Evolutionary conservation across 257 asterid genomes (phyloP).

Genomic region (Solanum appendiculatum): DNA sequence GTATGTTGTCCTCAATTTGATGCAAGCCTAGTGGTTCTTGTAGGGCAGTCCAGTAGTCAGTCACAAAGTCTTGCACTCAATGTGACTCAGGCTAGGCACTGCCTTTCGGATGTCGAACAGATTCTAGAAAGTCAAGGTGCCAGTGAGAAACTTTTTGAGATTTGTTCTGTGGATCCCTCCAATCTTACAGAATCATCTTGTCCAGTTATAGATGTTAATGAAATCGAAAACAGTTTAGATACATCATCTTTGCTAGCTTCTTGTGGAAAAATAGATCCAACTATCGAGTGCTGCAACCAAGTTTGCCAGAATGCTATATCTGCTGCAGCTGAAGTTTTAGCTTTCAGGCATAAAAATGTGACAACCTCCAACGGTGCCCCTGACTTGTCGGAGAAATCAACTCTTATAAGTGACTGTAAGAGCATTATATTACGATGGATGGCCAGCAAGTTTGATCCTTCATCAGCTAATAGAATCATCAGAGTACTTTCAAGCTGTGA

Average conservation of each 20-base stretch:
- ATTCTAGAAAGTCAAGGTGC: conserved; percentile 26
- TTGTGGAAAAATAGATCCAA: conserved; percentile 14
- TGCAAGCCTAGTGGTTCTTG: conserved; percentile 15
- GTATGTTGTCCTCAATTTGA: conserved; percentile 28
- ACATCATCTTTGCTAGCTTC: conserved; percentile 10
- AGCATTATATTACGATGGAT: conserved; percentile 20
- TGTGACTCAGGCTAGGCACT: conserved; percentile 18
- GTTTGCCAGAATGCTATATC: conserved; percentile 26
- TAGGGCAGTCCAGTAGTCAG: conserved; percentile 13
- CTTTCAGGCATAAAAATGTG: conserved; percentile 1
- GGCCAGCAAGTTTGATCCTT: conserved; percentile 17
- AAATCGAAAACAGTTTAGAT: conserved; percentile 9
- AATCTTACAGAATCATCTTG: conserved; percentile 17
- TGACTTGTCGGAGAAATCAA: background rate
- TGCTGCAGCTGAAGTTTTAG: conserved; percentile 14
- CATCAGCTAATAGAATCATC: conserved; percentile 17
- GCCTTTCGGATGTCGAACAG: conserved; percentile 25
- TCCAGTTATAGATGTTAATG: conserved; percentile 6
- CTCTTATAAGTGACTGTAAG: conserved; percentile 9
- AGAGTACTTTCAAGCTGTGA: conserved; percentile 23
- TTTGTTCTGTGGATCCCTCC: conserved; percentile 16
- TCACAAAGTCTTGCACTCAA: conserved; percentile 8
- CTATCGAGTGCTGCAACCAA: conserved; percentile 23
- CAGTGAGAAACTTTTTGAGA: conserved; percentile 9
- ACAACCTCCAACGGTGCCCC: background rate